Conservation (phyloP, 768 basidiomycete genomes). For the Tulasnella sp. region DNA sequence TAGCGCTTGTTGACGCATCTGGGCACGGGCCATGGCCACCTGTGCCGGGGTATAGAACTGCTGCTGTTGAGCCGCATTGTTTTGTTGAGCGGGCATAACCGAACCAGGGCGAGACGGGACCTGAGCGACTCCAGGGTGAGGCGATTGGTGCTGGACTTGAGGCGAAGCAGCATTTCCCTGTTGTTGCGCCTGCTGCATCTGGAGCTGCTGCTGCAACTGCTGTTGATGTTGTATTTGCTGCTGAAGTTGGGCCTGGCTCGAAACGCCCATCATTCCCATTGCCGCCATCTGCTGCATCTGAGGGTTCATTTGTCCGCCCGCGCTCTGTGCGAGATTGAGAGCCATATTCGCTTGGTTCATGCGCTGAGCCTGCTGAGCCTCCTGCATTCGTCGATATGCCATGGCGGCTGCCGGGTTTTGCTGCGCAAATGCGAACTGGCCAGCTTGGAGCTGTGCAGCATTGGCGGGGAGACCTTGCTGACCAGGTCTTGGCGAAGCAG, state of each 20-base stretch:
- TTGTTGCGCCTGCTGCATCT: slow-evolving; percentile 5
- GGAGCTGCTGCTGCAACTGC: slow-evolving; percentile 29
- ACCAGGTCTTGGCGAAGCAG: background rate
- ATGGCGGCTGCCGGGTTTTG: background rate
- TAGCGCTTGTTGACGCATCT: background rate
- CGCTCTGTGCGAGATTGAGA: background rate
- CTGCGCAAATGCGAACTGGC: background rate
- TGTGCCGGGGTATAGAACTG: slow-evolving; percentile 21
- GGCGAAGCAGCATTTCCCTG: slow-evolving; percentile 16
- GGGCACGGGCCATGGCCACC: background rate
- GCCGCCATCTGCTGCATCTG: slow-evolving; percentile 15
- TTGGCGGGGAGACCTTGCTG: background rate
- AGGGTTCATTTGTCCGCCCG: slow-evolving; percentile 9
- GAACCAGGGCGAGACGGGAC: slow-evolving; percentile 17
- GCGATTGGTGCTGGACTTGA: slow-evolving; percentile 8
- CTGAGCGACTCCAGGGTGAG: slow-evolving; percentile 10
- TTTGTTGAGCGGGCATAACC: background rate
- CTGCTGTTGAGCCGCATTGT: slow-evolving; percentile 21
- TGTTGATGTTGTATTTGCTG: slow-evolving; percentile 23
- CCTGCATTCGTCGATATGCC: background rate
- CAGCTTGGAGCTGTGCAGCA: background rate
- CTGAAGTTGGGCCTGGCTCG: background rate
- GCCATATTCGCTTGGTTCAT: slow-evolving; percentile 14
- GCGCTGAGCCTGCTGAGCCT: background rate
- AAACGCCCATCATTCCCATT: slow-evolving; percentile 15